Base-by-base conservation (phyloP, 345 rosid genomes). In the Punica granatum region DNA sequence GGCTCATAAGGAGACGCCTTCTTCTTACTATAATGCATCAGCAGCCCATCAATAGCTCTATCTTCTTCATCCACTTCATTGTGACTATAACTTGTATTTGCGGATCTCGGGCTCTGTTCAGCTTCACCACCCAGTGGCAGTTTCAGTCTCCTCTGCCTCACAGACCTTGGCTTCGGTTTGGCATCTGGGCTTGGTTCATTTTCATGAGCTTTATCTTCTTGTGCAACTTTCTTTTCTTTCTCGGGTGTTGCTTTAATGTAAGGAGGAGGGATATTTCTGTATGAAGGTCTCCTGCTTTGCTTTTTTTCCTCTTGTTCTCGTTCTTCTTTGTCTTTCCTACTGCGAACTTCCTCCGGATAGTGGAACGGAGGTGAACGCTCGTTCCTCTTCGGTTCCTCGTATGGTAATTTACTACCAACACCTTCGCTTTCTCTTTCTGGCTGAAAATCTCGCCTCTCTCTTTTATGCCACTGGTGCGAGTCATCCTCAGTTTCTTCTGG, bases 141-240 rank as follows among this genome's bases (percentile, higher is more conserved):
- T 33, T 78, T 85, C 61, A 71, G 72, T 56, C 69, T 69, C 67
- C 82, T 75, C 49, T 79, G 80, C 73, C 94, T 79, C 67, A 85
- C 85, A 56, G 97, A 87, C 80, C 78, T 82, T 35, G 93, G 96
- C 78, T 78, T 83, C 63, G 89, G 79, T 71, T 76, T 79, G 4
- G 81, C 48, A 66, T 72, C 83, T 7, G 6, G 28, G 12, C 9
- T 28, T 11, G 58, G 58, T 9, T 25, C 28, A 25, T 51, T 13
- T 51, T 51, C 58, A 7, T 23, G 58, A 25, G 8, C 30, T 25
- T 25, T 23, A 1, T 23, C 28, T 16, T 70, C 79, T 46, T 63
- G 64, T 60, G 35, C 28, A 42, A 4, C 75, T 68, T 60, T 73
- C 75, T 72, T 69, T 72, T 14, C 79, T 60, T 80, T 78, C 61